phyloP scores from a whole-genome alignment of 352 stramenopile genomes.

The Globisporangium mamillatum region DNA sequence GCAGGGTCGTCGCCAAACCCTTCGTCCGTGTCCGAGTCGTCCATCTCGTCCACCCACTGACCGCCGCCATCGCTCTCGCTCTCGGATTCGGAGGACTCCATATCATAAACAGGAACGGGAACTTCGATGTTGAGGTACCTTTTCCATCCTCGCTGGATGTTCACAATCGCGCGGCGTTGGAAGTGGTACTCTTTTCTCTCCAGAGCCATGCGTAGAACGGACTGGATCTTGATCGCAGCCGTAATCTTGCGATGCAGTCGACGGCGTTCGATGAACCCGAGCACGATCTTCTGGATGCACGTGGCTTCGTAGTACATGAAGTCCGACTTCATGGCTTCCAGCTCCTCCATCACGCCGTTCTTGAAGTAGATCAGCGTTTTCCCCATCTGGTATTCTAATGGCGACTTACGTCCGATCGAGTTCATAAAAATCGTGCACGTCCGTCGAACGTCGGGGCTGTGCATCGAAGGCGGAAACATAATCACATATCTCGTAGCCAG shows the following conservation, averaged over 20 bases:
- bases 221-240: slow-evolving; percentile 77
- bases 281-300: slow-evolving; percentile 77
- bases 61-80: slow-evolving; percentile 37
- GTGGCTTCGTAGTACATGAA: slow-evolving; percentile 90
- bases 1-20: slow-evolving; percentile 46
- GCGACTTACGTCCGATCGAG: slow-evolving; percentile 78
- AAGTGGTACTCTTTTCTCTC: slow-evolving; percentile 72
- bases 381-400: slow-evolving; percentile 87
- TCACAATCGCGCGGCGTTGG: slow-evolving; percentile 61
- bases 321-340: slow-evolving; percentile 92
- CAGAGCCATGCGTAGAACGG: slow-evolving; percentile 74
- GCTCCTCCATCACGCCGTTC: slow-evolving; percentile 92
- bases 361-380: slow-evolving; percentile 97
- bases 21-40: slow-evolving; percentile 49
- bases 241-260: slow-evolving; percentile 60
- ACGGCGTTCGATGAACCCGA: slow-evolving; percentile 80
- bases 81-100: slow-evolving; percentile 32
- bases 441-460: slow-evolving; percentile 69
- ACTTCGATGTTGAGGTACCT: slow-evolving; percentile 42
- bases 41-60: slow-evolving; percentile 48
- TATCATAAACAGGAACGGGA: slow-evolving; percentile 27
- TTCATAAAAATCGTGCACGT: slow-evolving; percentile 82
- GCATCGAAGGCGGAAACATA: slow-evolving; percentile 88
- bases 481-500: slow-evolving; percentile 82
- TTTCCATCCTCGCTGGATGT: slow-evolving; percentile 70